Conservation (phyloP, 768 basidiomycete genomes). For the Pleurotus sapidus region DNA sequence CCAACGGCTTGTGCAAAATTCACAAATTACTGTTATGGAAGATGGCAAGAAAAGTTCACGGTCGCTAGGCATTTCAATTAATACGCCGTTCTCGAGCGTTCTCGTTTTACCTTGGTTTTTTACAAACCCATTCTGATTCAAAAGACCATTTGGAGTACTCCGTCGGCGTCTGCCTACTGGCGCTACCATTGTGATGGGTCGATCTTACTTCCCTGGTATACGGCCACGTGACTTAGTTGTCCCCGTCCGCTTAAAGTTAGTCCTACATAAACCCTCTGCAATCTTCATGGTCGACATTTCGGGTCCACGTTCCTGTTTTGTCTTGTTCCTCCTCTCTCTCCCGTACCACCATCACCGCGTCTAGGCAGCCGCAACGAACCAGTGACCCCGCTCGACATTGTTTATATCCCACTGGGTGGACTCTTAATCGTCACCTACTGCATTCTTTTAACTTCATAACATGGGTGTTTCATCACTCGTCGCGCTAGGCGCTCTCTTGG, state of each 20-base stretch:
- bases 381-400: neutral
- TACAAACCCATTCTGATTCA: no score
- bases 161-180: neutral
- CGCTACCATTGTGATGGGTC: neutral
- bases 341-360: neutral
- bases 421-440: neutral
- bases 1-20: no score
- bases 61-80: no score
- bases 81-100: no score
- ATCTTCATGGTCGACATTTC: neutral
- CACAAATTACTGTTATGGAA: no score
- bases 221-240: neutral
- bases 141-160: no score
- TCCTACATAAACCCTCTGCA: neutral
- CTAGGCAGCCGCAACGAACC: neutral
- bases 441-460: neutral
- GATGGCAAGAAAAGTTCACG: no score
- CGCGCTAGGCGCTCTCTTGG: slow-evolving; percentile 33
- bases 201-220: slow-evolving; percentile 1
- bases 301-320: neutral
- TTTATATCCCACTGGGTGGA: neutral
- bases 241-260: neutral
- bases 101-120: no score
- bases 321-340: neutral
- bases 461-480: slow-evolving; percentile 24